Evolutionary conservation across 768 basidiomycete genomes (phyloP).

Genomic region (Ephemerocybe angulata): DNA sequence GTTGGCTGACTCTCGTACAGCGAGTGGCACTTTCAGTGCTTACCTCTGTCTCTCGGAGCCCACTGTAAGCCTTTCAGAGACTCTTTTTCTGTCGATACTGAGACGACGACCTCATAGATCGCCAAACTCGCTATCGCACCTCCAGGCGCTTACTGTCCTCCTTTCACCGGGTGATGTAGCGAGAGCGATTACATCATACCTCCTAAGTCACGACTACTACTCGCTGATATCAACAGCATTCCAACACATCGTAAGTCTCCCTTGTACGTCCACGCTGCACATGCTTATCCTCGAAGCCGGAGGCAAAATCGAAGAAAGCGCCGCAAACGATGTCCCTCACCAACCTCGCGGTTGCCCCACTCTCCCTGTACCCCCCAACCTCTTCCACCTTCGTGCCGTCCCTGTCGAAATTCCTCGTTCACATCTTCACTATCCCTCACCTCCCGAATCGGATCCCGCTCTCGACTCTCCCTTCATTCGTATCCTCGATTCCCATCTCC

Average conservation of each 20-base stretch:
- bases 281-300: background rate
- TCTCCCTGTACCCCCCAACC: conserved; percentile 24
- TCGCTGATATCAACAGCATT: conserved; percentile 37
- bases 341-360: conserved; percentile 41
- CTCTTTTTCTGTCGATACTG: background rate
- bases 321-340: conserved; percentile 47
- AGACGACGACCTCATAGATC: conserved; percentile 37
- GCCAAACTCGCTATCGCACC: conserved; percentile 40
- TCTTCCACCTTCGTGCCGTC: conserved; percentile 27
- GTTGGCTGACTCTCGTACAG: conserved; percentile 62
- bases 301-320: conserved; percentile 60
- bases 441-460: conserved; percentile 75
- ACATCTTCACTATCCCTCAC: conserved; percentile 69
- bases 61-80: conserved; percentile 40
- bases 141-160: conserved; percentile 43
- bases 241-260: conserved; percentile 50
- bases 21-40: conserved; percentile 49
- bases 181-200: too few species aligned
- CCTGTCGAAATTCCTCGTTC: conserved; percentile 41
- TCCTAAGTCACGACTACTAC: conserved; percentile 48
- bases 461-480: conserved; percentile 57
- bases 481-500: conserved; percentile 56
- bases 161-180: too few species aligned
- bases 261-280: background rate
- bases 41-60: conserved; percentile 42